Evolutionary conservation across 2,329 filamentous ascomycete species (phyloP), one percentile per base, ranked within the genome.

Genomic region (Botrytis medusae): DNA sequence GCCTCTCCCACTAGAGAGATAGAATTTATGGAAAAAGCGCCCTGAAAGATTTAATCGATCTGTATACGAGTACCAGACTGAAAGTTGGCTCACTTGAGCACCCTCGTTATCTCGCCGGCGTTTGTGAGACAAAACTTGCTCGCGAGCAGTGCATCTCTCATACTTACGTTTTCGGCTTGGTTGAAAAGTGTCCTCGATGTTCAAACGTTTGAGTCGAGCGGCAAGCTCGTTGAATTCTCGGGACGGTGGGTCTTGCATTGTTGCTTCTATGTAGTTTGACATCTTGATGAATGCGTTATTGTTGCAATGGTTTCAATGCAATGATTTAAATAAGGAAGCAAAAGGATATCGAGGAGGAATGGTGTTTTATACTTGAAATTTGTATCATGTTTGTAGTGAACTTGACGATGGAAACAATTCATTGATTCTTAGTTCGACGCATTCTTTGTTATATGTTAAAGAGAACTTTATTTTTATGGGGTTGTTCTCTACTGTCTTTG

Each of bases 391-490:
- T 68, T 10, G 2, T 9, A 42, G 25, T 12, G 2, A 1, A 7
- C 6, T 44, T 8, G 4, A 22, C 14, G 32, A 32, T 5, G 18
- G 4, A 42, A 63, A 48, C 42, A 64, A 34, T 32, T 16, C 18
- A 25, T 32, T 57, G n/a, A 57, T 29, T 22, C 6, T 25, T 4
- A 37, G 34, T 29, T n/a, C 51, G n/a, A 7, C 2, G 4, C 14
- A 14, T 20, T 25, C 32, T n/a, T 67, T 51, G 32, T 51, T 20
- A 4, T 51, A 3, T 25, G 7, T 14, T 10, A 37, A 12, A 51
- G 22, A 2, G 29, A 6, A 0, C 22, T 51, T 48, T n/a, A 25
- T 2, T 14, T 4, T 8, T 20, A 7, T 12, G 1, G 10, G 0
- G 37, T 51, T 67, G 46, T 67, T 40, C 63, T 20, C 22, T 25